A percentile compares a stretch with the other conserved stretches of the same genome.
Conservation (phyloP, 768 basidiomycete species). For the Pisolithus tinctorius region DNA sequence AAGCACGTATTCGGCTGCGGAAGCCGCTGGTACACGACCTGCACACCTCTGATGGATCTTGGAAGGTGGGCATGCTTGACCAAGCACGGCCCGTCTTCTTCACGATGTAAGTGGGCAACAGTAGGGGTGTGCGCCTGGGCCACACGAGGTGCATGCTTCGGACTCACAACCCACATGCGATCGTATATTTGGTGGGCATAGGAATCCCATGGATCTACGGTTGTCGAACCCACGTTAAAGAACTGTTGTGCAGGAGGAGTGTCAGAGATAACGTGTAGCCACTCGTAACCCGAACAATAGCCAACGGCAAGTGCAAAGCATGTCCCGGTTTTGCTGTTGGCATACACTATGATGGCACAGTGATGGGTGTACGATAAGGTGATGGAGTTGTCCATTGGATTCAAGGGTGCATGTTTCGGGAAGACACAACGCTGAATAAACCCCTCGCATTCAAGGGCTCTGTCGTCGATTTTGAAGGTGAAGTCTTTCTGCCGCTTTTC, state of each 20-base stretch:
- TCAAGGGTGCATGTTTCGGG: not conserved
- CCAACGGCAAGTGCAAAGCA: not conserved
- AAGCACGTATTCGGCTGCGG: not conserved
- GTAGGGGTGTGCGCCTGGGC: not conserved
- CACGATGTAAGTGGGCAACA: not conserved
- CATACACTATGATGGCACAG: not conserved
- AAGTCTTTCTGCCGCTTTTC: not conserved
- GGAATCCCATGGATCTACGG: not conserved
- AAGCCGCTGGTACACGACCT: not conserved
- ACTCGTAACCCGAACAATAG: not conserved
- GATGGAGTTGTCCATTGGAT: not conserved
- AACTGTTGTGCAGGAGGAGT: not conserved
- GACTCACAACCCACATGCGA: not conserved
- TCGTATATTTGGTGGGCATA: not conserved
- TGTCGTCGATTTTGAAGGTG: not conserved
- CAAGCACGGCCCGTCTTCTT: not conserved
- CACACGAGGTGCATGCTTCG: not conserved
- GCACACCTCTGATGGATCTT: not conserved
- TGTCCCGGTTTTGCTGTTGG: not conserved
- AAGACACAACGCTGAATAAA: not conserved
- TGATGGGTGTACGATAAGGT: not conserved
- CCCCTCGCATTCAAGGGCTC: not conserved
- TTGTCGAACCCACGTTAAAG: not conserved
- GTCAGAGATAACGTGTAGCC: not conserved
- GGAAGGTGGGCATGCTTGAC: conserved; percentile 1